Base-by-base conservation (phyloP, 805 yeast genomes). In the Lachancea fermentati region DNA sequence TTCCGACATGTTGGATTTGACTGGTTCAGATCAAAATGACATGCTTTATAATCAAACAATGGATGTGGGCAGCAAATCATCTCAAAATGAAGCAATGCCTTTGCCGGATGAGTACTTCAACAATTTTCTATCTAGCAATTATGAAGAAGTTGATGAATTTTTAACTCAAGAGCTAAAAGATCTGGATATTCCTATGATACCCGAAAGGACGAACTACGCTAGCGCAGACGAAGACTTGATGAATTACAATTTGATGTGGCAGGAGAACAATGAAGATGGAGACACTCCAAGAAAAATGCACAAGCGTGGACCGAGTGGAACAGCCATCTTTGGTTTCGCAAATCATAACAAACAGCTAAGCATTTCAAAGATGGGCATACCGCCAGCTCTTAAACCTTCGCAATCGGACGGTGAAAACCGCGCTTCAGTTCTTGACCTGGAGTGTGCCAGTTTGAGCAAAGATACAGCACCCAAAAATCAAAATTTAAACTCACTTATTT, bases 271-370 rank as follows among this genome's bases (percentile, higher is more conserved):
- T 15, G 37, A 26, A 12, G 19, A 19, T 13, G 35, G 12, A 7
- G 39, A 16, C 11, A 43, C 43, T 12, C 43, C 46, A 12, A 26
- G 25, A 15, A 45, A 47, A 24, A 56, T 60, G 17, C 91, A 83
- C 55, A 62, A 72, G 39, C 73, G 85, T 48, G 76, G 78, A 43
- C 68, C 75, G 14, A 81, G 88, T 65, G 94, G 94, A 11, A 81
- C 91, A 3, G 91, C 85, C 2, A 83, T 84, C 19, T 84, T 84
- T 60, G 94, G 94, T 0, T 83, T 74, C 49, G 65, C 71, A 6
- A 78, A 76, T 34, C 89, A 83, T 56, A 71, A 72, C 44, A 74
- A 76, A 43, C 81, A 78, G 34, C 58, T 83, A 28, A 76, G 85
- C 2, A 71, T 83, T 33, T 73, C 79, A 5, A 83, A 82, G 9